A percentile compares a stretch with the other conserved stretches of the same genome.
phyloP scores from a whole-genome alignment of 352 stramenopile species.

The Phytophthora pinifolia region DNA sequence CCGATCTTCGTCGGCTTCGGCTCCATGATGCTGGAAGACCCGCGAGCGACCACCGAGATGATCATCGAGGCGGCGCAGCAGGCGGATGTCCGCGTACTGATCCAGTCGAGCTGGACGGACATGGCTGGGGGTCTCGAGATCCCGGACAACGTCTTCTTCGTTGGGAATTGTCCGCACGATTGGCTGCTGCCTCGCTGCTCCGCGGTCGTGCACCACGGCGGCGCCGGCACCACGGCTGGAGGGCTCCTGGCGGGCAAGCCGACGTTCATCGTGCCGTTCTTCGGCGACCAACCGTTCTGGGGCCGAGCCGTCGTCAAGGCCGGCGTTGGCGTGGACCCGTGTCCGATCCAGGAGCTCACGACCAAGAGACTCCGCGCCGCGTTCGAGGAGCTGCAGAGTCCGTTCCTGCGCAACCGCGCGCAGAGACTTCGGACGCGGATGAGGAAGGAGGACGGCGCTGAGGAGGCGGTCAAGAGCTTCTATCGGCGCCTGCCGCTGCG shows the following conservation, averaged over 20 bases:
- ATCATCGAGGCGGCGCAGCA: conserved; percentile 69
- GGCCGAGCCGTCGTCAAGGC: conserved; percentile 77
- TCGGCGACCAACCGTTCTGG: conserved; percentile 95
- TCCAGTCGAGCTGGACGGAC: conserved; percentile 88
- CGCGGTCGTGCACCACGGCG: conserved; percentile 78
- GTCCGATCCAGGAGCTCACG: conserved; percentile 80
- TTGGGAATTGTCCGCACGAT: conserved; percentile 79
- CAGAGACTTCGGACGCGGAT: conserved; percentile 52
- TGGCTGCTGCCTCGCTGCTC: conserved; percentile 88
- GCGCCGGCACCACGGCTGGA: conserved; percentile 88
- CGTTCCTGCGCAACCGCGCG: conserved; percentile 51
- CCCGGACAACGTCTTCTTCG: conserved; percentile 52
- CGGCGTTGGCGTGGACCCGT: conserved; percentile 83
- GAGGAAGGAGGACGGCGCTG: conserved; percentile 77
- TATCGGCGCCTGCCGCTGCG: conserved; percentile 79
- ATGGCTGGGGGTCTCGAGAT: conserved; percentile 44
- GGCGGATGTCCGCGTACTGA: conserved; percentile 73
- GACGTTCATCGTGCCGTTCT: conserved; percentile 94
- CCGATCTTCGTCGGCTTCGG: conserved; percentile 94
- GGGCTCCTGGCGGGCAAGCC: conserved; percentile 88
- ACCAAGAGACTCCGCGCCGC: conserved; percentile 69
- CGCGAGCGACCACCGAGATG: conserved; percentile 64
- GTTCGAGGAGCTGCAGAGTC: conserved; percentile 57
- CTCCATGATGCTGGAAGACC: conserved; percentile 91
- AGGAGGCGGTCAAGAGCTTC: conserved; percentile 80